phyloP scores from a whole-genome alignment of 176 grass and related monocot genomes.

The Carex pumila region DNA sequence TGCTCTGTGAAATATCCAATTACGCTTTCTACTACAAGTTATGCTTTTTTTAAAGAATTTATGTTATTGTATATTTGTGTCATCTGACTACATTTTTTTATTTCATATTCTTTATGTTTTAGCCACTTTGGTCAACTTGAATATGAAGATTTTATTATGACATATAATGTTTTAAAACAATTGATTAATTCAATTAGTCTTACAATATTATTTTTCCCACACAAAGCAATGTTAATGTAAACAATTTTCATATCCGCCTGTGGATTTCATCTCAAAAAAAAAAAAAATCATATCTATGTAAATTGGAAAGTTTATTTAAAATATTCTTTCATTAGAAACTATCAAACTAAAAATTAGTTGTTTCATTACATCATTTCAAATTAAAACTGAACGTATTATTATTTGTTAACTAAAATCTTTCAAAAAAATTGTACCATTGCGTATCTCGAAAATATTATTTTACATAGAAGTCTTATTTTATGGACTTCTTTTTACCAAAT shows the following conservation, averaged over 20 bases:
- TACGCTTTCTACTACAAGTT: background rate
- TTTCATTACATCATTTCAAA: too few relatives aligned
- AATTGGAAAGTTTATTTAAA: background rate
- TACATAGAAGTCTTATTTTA: background rate
- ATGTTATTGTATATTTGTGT: background rate
- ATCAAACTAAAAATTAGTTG: too few relatives aligned
- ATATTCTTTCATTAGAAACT: background rate
- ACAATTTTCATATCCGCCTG: background rate
- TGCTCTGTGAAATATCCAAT: background rate
- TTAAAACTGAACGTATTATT: background rate
- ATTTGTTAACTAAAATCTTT: background rate
- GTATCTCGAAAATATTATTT: too few relatives aligned
- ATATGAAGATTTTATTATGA: background rate
- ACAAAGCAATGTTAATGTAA: background rate
- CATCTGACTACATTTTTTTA: background rate
- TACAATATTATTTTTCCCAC: background rate
- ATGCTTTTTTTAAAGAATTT: too few relatives aligned
- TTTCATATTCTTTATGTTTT: background rate
- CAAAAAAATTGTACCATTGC: too few relatives aligned
- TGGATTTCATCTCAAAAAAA: too few relatives aligned
- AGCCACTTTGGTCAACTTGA: background rate
- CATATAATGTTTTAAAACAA: background rate
- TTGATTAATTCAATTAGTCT: background rate
- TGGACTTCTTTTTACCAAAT: background rate
- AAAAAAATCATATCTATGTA: background rate